Conservation (phyloP, 768 basidiomycete genomes). For the Hygrocybe coccinea region DNA sequence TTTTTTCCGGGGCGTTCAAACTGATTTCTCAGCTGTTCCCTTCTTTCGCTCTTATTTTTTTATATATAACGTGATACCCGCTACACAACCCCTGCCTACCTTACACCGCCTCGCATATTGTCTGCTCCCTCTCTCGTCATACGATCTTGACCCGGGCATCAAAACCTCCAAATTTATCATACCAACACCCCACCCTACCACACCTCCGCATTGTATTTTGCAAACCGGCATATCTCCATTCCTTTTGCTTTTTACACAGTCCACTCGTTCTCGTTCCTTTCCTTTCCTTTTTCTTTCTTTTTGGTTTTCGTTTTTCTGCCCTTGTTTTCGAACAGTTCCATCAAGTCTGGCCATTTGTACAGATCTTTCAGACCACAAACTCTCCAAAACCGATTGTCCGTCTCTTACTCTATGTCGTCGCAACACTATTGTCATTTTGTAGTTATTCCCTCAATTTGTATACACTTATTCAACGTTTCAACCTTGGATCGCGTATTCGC, state of each 20-base stretch:
- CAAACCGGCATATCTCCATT: constrained; percentile 54
- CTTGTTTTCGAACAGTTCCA: constrained; percentile 1
- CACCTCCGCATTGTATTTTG: constrained; percentile 69
- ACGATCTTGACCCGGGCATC: constrained; percentile 16
- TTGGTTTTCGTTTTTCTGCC: constrained; percentile 9
- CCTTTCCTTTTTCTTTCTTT: constrained; percentile 42
- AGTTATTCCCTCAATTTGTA: constrained; percentile 59
- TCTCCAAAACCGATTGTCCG: constrained; percentile 56
- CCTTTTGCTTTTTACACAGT: constrained; percentile 15
- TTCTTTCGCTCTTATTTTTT: constrained; percentile 18
- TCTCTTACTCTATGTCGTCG: constrained; percentile 43
- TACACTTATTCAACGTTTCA: constrained; percentile 41
- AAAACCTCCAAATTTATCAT: constrained; percentile 43
- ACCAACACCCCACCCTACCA: constrained; percentile 48
- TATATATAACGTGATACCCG: constrained; percentile 18
- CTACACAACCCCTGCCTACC: constrained; percentile 39
- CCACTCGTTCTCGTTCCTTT: constrained; percentile 43
- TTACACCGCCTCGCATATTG: constrained; percentile 27
- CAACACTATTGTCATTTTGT: constrained; percentile 68
- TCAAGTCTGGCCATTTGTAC: constrained; percentile 49
- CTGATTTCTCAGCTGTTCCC: neutral
- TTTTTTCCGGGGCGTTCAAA: neutral
- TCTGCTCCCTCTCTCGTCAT: constrained; percentile 26
- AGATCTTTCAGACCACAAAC: constrained; percentile 39
- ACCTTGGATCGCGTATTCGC: too few species aligned